Evolutionary conservation across 2,329 filamentous ascomycete species (phyloP).

Genomic region (Diplocarpon rosae): DNA sequence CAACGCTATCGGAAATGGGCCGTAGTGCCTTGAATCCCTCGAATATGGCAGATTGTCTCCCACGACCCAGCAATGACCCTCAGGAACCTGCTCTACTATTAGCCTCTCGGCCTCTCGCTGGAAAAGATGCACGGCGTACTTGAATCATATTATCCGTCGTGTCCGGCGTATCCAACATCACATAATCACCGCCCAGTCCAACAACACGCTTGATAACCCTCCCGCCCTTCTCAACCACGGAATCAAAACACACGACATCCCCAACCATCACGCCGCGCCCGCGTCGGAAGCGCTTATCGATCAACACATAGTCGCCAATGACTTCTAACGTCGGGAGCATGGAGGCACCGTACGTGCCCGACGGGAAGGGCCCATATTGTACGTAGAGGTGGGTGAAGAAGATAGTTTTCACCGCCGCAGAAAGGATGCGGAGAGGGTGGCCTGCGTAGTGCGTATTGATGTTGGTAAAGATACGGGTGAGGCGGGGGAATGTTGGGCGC

Average conservation of each 20-base stretch:
- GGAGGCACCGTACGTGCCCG: constrained; percentile 57
- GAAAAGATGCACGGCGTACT: constrained; percentile 20
- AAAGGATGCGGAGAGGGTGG: constrained; percentile 32
- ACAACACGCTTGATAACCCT: constrained; percentile 59
- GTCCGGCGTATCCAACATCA: constrained; percentile 52
- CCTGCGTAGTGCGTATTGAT: constrained; percentile 11
- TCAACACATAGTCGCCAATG: constrained; percentile 55
- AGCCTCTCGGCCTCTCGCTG: neutral
- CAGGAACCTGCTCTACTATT: constrained; percentile 48
- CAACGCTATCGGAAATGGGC: constrained; percentile 74
- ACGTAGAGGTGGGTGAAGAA: constrained; percentile 39
- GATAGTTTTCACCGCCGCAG: constrained; percentile 37
- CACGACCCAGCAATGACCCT: constrained; percentile 83
- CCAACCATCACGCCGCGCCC: constrained; percentile 65
- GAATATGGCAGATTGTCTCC: constrained; percentile 83
- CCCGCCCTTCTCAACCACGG: constrained; percentile 52
- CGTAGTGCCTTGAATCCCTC: constrained; percentile 76
- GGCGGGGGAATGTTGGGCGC: too few relatives aligned
- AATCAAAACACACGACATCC: constrained; percentile 69
- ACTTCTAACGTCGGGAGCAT: constrained; percentile 80
- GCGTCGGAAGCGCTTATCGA: constrained; percentile 54
- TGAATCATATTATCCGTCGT: constrained; percentile 45
- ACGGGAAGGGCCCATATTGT: constrained; percentile 52
- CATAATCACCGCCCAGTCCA: constrained; percentile 48
- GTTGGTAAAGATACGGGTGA: neutral